Conservation (phyloP, 2,329 filamentous ascomycete genomes). For the Nannizziopsis arthrosporioides region DNA sequence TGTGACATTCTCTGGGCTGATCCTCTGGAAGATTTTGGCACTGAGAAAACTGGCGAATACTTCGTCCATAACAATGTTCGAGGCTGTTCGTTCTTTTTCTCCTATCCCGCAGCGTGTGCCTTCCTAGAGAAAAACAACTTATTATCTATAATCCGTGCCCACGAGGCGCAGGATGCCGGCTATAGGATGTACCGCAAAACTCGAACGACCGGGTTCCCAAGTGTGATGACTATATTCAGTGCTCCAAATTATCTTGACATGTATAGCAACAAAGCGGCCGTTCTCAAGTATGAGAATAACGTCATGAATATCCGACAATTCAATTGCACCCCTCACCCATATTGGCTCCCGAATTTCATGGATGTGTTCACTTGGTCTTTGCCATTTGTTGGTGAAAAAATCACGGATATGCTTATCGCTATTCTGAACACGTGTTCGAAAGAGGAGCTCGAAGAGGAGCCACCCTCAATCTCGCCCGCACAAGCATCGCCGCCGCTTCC, state of each 20-base stretch:
- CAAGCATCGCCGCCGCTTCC: conserved; percentile 62
- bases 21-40: conserved; percentile 92
- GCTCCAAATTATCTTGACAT: conserved; percentile 98
- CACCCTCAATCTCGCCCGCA: conserved; percentile 58
- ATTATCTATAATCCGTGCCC: conserved; percentile 88
- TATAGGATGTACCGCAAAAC: conserved; percentile 99
- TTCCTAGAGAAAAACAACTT: conserved; percentile 99
- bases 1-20: conserved; percentile 99
- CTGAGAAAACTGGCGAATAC: conserved; percentile 96
- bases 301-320: conserved; percentile 99
- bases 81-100: conserved; percentile 99
- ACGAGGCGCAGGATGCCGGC: conserved; percentile 96
- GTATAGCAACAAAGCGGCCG: conserved; percentile 99
- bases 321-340: conserved; percentile 97
- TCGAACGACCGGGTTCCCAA: conserved; percentile 91
- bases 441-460: conserved; percentile 87
- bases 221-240: conserved; percentile 99
- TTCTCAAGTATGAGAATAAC: conserved; percentile 99
- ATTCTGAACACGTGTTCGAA: conserved; percentile 99
- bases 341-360: conserved; percentile 99
- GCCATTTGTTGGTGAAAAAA: conserved; percentile 96
- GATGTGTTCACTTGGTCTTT: conserved; percentile 99
- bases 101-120: conserved; percentile 88
- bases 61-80: conserved; percentile 97
- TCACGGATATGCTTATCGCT: conserved; percentile 98